Base-by-base conservation (phyloP, 228 moss, liverwort and hornwort species). In the Sphagnum magellanicum region DNA sequence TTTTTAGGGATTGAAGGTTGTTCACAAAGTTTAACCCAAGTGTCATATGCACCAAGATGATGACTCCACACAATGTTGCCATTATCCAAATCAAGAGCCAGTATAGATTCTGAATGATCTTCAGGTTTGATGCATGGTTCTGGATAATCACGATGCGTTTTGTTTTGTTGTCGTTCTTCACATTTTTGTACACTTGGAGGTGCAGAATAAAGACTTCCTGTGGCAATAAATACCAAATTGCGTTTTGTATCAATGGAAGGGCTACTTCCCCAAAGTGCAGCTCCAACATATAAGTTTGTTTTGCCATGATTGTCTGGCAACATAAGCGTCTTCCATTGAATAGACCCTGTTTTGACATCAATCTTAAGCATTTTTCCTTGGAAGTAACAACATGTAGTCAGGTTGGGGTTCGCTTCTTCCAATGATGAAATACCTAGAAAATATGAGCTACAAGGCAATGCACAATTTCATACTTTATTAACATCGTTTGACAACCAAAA, bases 221-320 rank as follows among this genome's bases (percentile, higher is more conserved):
- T 81, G 10, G 77, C 74, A 16, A 79, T 71, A n/a, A 74, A 85
- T 8, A 83, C 75, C 5, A 65, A 49, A 7, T 64, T 77, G 32
- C 82, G 51, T 10, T 16, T 15, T 46, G 17, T 5, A 48, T 85
- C 85, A 7, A 81, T 77, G 3, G 83, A 59, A 0, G 88, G 88
- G 62, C 85, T 85, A 68, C 85, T 85, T 6, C 85, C 83, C 82
- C 85, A 85, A 6, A 88, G 5, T 4, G 71, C 85, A 0, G 74
- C 76, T 14, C 85, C 83, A 0, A 83, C 5, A 48, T 85, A 83
- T 0, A 12, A 60, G 4, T 74, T 73, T 0, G 4, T 49, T 46
- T 59, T n/a, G 1, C 74, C 74, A 6, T 66, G 63, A n/a, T 83
- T 83, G 48, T 85, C 75, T 0, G 89, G 83, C 6, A 85, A 0